Conservation (phyloP, 345 rosid genomes). For the Xanthoceras sorbifolium region DNA sequence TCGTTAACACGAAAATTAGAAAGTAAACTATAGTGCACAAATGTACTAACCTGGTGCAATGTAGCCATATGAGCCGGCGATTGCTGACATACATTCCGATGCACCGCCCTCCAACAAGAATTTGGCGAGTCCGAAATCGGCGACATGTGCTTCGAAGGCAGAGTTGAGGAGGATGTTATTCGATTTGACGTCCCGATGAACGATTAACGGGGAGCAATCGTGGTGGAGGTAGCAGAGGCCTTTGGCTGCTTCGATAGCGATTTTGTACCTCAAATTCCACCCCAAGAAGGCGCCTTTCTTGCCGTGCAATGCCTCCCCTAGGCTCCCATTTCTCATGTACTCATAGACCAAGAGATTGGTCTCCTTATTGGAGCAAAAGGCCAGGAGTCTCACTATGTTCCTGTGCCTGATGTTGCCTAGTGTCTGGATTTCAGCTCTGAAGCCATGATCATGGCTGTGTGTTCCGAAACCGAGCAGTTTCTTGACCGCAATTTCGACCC, state of each 20-base stretch:
- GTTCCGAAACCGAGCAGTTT: constrained; percentile 52
- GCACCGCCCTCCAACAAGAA: constrained; percentile 55
- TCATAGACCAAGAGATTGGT: constrained; percentile 63
- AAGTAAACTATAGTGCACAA: background rate
- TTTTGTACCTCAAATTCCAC: constrained; percentile 64
- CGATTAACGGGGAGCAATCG: constrained; percentile 65
- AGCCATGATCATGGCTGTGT: constrained; percentile 56
- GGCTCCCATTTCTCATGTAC: constrained; percentile 72
- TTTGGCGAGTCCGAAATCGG: constrained; percentile 76
- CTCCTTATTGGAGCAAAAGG: constrained; percentile 66
- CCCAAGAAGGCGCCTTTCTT: constrained; percentile 53
- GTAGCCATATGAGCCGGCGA: constrained; percentile 78
- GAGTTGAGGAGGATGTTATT: constrained; percentile 66
- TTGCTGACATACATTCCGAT: constrained; percentile 74
- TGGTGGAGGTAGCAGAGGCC: constrained; percentile 80
- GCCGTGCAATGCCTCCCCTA: constrained; percentile 66
- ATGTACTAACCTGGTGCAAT: constrained; percentile 65
- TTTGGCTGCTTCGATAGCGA: constrained; percentile 69
- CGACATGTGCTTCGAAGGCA: constrained; percentile 71
- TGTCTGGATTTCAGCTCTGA: constrained; percentile 65
- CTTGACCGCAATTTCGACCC: constrained; percentile 66
- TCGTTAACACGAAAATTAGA: no score
- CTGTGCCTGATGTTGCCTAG: constrained; percentile 70
- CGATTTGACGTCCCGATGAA: constrained; percentile 78
- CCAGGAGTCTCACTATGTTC: constrained; percentile 65